These are phyloP conservation scores for Mycena sanguinolenta DNA, from an alignment of 768 basidiomycete genomes.

Conservation along the genomic window DNA sequence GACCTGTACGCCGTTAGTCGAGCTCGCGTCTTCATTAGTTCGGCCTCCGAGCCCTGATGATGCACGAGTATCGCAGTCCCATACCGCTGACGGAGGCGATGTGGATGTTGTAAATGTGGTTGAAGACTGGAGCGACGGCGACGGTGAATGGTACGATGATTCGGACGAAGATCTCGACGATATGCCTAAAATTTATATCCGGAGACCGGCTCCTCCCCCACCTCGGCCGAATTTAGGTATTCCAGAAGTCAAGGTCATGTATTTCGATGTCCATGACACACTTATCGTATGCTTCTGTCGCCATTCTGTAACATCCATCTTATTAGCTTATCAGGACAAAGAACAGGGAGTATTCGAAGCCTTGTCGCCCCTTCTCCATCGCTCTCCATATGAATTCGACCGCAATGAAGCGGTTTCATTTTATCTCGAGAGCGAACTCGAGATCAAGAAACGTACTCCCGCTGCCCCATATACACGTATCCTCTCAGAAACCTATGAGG, in stretches of 20 bases:
- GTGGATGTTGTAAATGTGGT: no score
- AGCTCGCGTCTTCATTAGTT: background rate
- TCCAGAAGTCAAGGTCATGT: background rate
- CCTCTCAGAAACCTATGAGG: background rate
- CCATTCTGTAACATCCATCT: no score
- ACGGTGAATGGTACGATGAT: background rate
- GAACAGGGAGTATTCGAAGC: slow-evolving; percentile 7
- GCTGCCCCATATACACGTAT: slow-evolving; percentile 3
- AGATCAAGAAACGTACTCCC: background rate
- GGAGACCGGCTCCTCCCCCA: background rate
- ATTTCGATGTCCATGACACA: background rate
- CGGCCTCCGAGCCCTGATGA: background rate
- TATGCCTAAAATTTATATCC: background rate
- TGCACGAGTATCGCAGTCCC: background rate
- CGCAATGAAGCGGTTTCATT: slow-evolving; percentile 13
- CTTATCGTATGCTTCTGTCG: background rate
- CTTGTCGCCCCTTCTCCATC: background rate
- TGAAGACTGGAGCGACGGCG: no score
- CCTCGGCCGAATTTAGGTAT: background rate
- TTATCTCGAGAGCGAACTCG: slow-evolving; percentile 19
- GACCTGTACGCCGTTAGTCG: background rate
- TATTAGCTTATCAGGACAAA: background rate
- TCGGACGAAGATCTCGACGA: background rate
- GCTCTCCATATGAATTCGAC: background rate
- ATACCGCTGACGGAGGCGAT: no score